Evolutionary conservation across 352 stramenopile species (phyloP), one percentile per base, ranked within the genome.

Genomic region (Plasmopara viticola): DNA sequence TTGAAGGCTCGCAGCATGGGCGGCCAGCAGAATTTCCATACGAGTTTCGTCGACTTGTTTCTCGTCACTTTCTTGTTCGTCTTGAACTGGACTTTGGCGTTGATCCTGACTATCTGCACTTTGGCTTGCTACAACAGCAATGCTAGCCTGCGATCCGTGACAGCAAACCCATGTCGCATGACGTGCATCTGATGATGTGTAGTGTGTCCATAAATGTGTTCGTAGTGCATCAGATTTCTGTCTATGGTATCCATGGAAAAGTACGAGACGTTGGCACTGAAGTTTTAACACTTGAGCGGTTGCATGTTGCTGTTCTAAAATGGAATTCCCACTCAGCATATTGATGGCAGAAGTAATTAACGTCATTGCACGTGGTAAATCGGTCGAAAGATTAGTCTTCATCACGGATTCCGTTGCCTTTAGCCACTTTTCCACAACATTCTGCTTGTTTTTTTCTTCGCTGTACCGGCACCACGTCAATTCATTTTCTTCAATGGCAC

Each of bases 351-450:
- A 53, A 5, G 64, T 50, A 15, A 69, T 55, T 4, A 74, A 46
- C 2, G 58, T 42, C 45, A 78, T 68, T 9, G 69, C 71, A 31
- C 45, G 56, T 14, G 59, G 55, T 10, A 82, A 25, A 12, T 74
- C 45, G 35, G 52, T 50, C 3, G 54, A 60, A 4, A 14, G 6
- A 1, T 51, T 52, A 4, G 54, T 61, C 7, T 62, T 30, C 14
- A 55, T 15, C 6, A 46, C 46, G 5, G 53, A 40, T 12, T 58
- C 72, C 2, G 82, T 88, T 20, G 75, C 43, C 9, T 66, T 62
- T 1, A 93, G 62, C 82, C 79, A 93, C 46, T 78, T 84, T n/a
- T 88, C 76, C 14, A 90, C 69, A 4, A 90, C 50, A 13, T 51
- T 77, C 8, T 63, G 67, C 38, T 75, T 62, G 6, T 66, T 66